Evolutionary conservation across 2,329 filamentous ascomycete species (phyloP), one percentile per base, ranked within the genome.

Genomic region (Coniochaeta ligniaria): DNA sequence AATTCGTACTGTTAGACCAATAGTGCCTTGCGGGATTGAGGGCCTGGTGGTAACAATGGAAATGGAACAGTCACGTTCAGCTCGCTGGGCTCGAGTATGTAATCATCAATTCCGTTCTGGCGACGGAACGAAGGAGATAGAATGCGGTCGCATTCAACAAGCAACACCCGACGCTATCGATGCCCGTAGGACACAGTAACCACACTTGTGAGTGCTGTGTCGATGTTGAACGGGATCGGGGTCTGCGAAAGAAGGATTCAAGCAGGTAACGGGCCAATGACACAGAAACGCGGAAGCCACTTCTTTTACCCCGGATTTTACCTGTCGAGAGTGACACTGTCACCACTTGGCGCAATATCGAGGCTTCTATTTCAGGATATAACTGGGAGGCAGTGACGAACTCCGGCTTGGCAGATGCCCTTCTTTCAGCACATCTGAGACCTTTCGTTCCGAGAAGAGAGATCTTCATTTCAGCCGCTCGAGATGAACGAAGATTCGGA

Each of bases 301-400:
- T 2, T 26, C 20, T 45, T 57, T 58, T 43, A 58, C 56, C 36
- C 56, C 35, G 56, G 56, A 43, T 58, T 58, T 58, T 45, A 45
- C 56, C 56, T 35, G 35, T 43, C 56, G 56, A 41, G 14, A 45
- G 35, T 31, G 26, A 43, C 35, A 12, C 24, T 45, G 56, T 31
- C 55, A 35, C 56, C 24, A 26, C 56, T 58, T 58, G 56, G 56
- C 56, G 56, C 56, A 58, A 58, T 58, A 58, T 58, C 36, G 56
- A 58, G 36, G 24, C 22, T 58, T 45, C 56, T 45, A 58, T 43
- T 58, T 58, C 33, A 31, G 33, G 56, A 45, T 28, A 58, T 45
- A 31, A 31, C n/a, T 31, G 26, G 47, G 26, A 52, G 14, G 31
- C 22, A 52, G 3, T 6, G 6, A 31, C 47, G 26, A 52, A 6